Conservation (phyloP, 192 early-diverging fungal species). For the Coemansia sp. region DNA sequence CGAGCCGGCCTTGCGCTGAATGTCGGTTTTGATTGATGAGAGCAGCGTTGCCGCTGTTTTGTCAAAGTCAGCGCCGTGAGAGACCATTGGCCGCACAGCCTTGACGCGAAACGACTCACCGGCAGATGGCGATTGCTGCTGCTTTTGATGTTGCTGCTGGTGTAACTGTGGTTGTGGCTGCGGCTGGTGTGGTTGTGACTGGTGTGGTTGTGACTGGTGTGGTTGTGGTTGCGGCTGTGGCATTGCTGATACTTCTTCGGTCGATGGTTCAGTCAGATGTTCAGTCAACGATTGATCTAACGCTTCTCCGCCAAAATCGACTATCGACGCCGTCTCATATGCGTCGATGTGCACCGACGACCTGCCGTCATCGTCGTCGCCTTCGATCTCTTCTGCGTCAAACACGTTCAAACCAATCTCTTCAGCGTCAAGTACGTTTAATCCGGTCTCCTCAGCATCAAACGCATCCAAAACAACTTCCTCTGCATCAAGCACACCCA, state of each 20-base stretch:
- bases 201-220: no score
- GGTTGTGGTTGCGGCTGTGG: no score
- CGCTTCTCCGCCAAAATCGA: background rate
- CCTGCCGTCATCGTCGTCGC: background rate
- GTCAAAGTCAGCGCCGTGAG: slow-evolving; percentile 46
- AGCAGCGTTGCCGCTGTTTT: slow-evolving; percentile 46
- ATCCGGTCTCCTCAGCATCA: background rate
- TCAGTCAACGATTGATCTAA: no score
- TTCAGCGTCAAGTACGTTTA: background rate
- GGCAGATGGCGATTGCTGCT: slow-evolving; percentile 12
- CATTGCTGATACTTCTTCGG: background rate
- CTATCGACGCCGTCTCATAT: slow-evolving; percentile 32
- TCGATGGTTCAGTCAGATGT: background rate
- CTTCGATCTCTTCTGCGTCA: slow-evolving; percentile 31
- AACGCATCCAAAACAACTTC: background rate
- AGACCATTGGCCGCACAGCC: slow-evolving; percentile 47
- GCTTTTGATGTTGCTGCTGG: slow-evolving; percentile 9
- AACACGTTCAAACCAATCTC: slow-evolving; percentile 7
- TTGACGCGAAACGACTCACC: slow-evolving; percentile 35
- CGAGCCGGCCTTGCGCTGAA: slow-evolving; percentile 28
- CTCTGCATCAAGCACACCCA: no score
- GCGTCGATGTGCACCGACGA: slow-evolving; percentile 31
- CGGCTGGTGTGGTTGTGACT: no score
- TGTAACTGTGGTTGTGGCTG: background rate
- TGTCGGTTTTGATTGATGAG: slow-evolving; percentile 48